phyloP scores from a whole-genome alignment of 2,329 filamentous ascomycete species.

The Ophiostoma angusticollis region DNA sequence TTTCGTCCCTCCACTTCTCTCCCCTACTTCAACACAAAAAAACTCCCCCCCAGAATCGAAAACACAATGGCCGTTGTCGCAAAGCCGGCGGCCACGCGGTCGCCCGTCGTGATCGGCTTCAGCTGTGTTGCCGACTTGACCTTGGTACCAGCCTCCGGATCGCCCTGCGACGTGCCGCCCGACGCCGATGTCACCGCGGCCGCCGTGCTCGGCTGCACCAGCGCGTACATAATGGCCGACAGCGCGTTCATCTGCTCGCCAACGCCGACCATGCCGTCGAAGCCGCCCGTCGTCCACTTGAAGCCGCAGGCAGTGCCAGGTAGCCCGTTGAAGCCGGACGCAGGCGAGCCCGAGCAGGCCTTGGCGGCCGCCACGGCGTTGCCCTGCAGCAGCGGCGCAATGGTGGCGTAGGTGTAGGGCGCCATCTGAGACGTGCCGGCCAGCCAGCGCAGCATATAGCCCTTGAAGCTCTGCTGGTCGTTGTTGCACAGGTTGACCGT shows the following conservation, averaged over 20 bases:
- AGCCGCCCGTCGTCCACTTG: constrained; percentile 43
- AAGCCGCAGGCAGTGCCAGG: constrained; percentile 54
- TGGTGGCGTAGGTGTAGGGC: constrained; percentile 35
- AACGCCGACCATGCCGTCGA: constrained; percentile 49
- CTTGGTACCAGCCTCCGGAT: constrained; percentile 32
- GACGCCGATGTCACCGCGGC: constrained; percentile 37
- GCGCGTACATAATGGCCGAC: constrained; percentile 47
- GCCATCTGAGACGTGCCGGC: constrained; percentile 41
- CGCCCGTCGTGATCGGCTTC: constrained; percentile 32
- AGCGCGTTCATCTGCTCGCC: constrained; percentile 59
- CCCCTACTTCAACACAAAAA: constrained; percentile 32
- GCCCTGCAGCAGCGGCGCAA: constrained; percentile 38
- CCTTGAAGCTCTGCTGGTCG: constrained; percentile 66
- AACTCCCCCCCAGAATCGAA: constrained; percentile 35
- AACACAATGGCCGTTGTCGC: constrained; percentile 37
- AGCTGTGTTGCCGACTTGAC: constrained; percentile 17
- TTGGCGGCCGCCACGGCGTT: constrained; percentile 39
- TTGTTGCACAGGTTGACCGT: constrained; percentile 45
- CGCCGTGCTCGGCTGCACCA: constrained; percentile 29
- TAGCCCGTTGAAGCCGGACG: constrained; percentile 34
- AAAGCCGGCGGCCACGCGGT: constrained; percentile 43
- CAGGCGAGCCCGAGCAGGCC: constrained; percentile 35
- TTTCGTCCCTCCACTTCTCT: background rate
- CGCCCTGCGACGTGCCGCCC: constrained; percentile 46
- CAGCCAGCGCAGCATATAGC: constrained; percentile 58